Base-by-base conservation (phyloP, 140 eudicot genomes). In the Ambrosia hybrid region DNA sequence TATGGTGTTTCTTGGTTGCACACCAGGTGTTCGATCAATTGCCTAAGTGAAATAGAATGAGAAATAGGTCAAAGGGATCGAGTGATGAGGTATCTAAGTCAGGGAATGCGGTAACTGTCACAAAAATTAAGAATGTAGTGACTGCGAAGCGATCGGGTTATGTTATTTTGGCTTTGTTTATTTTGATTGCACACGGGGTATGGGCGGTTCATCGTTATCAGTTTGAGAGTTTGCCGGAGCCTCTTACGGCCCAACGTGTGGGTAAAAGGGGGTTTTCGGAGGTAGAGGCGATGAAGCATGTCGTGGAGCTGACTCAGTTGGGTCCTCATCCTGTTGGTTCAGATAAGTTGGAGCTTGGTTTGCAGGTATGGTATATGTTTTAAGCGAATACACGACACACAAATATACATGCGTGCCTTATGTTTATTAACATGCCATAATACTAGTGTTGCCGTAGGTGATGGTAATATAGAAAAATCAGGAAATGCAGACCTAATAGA, bases 321-420 rank as follows among this genome's bases (percentile, higher is more conserved):
- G 98, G 98, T 72, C 98, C 98, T 37, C 98, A 92, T 53, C 82
- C 88, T 8, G 93, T 93, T 65, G 98, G 96, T 70, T 93, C 98
- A 51, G 86, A 85, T 82, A 91, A 85, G 63, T 82, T 93, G 30
- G 96, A 90, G 60, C 79, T 70, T 65, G 97, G 89, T 34, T 8
- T 93, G 59, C 86, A 89, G 96, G 98, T 92, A 82, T 70, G 38
- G 39, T 69, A 49, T 34, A 2, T 48, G 9, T 48, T 33, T 21
- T 57, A 53, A 41, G 41, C 36, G 11, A 11, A 52, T 52, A 17
- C 11, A 36, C n/a, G n/a, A 48, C n/a, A 34, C 72, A n/a, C 30
- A 15, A 38, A 13, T 34, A 9, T 52, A 11, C 48, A 41, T 15
- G 2, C 0, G 46, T 41, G 46, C 8, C 46, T 41, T 5, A 41